These are phyloP conservation scores for Hyaloscypha bicolor DNA, from an alignment of 495 filamentous ascomycete genomes.

Conservation along the genomic window DNA sequence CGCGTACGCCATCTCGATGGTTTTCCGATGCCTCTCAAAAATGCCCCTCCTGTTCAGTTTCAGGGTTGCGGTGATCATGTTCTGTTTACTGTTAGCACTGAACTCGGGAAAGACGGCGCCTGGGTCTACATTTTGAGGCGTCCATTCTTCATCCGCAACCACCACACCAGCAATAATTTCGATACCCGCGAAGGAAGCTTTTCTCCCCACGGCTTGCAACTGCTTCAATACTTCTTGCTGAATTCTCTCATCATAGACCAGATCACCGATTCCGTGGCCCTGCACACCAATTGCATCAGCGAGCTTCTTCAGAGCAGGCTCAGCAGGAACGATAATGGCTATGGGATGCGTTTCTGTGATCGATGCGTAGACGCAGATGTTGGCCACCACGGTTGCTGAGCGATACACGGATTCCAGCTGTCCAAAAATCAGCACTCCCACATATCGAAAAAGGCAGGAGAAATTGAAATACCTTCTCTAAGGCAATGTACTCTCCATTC, in stretches of 20 bases:
- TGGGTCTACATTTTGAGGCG: slow-evolving; percentile 85
- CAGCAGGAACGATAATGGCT: slow-evolving; percentile 89
- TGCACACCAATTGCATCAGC: slow-evolving; percentile 71
- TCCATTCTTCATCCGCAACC: slow-evolving; percentile 95
- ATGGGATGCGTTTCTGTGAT: slow-evolving; percentile 78
- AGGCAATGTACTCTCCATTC: slow-evolving; percentile 95
- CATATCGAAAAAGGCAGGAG: not conserved
- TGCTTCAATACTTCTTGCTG: slow-evolving; percentile 76
- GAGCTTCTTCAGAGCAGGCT: slow-evolving; percentile 79
- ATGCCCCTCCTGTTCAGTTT: slow-evolving; percentile 73
- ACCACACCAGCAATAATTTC: slow-evolving; percentile 93
- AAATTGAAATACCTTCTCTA: slow-evolving; percentile 67
- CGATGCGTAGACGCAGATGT: slow-evolving; percentile 93
- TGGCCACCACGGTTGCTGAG: slow-evolving; percentile 77
- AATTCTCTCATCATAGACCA: slow-evolving; percentile 80
- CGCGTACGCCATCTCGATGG: slow-evolving; percentile 60
- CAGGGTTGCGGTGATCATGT: slow-evolving; percentile 67
- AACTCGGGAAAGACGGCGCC: not conserved
- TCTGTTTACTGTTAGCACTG: slow-evolving; percentile 44
- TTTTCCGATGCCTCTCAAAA: slow-evolving; percentile 61
- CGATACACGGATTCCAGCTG: slow-evolving; percentile 91
- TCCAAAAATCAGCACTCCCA: slow-evolving; percentile 33
- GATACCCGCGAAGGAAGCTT: slow-evolving; percentile 75
- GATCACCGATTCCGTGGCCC: slow-evolving; percentile 69
- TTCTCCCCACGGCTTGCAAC: slow-evolving; percentile 72